Evolutionary conservation across 345 rosid species (phyloP).

Genomic region (Tarenaya hassleriana): DNA sequence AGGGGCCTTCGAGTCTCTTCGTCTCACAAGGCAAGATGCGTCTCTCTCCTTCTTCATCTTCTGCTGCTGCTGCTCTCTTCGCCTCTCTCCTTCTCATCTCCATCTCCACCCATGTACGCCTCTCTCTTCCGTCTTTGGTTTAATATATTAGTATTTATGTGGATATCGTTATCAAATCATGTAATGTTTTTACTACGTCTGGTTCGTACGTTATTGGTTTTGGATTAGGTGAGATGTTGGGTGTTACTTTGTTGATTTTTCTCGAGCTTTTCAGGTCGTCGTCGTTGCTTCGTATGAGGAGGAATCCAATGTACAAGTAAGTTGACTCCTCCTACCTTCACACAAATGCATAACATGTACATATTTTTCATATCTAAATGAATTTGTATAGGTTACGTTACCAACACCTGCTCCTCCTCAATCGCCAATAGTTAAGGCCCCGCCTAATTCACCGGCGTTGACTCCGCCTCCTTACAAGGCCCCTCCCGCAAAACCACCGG

Average conservation of each 20-base stretch:
- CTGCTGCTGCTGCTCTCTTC: conserved; percentile 7
- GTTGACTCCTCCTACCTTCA: background rate
- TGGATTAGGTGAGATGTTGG: too few relatives aligned
- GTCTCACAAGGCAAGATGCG: too few relatives aligned
- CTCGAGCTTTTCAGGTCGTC: conserved; percentile 13
- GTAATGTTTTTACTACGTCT: too few relatives aligned
- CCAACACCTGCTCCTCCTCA: conserved; percentile 20
- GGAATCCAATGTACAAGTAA: conserved; percentile 20
- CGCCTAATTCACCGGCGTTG: conserved; percentile 14
- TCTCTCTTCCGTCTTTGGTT: background rate
- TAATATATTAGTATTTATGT: background rate
- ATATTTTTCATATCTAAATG: background rate
- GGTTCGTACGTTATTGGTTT: too few relatives aligned
- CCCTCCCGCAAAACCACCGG: conserved; percentile 12
- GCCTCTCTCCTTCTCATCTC: background rate
- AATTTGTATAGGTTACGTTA: conserved; percentile 16
- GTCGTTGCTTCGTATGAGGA: conserved; percentile 16
- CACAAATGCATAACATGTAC: too few relatives aligned
- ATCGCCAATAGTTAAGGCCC: conserved; percentile 5
- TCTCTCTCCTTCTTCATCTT: conserved; percentile 21
- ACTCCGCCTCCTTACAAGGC: conserved; percentile 6
- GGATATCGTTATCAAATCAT: background rate
- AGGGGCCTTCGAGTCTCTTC: conserved; percentile 13
- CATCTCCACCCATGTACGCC: conserved; percentile 18
- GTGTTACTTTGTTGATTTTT: background rate